Conservation (phyloP, 805 yeast genomes). For the Yarrowia deformans region DNA sequence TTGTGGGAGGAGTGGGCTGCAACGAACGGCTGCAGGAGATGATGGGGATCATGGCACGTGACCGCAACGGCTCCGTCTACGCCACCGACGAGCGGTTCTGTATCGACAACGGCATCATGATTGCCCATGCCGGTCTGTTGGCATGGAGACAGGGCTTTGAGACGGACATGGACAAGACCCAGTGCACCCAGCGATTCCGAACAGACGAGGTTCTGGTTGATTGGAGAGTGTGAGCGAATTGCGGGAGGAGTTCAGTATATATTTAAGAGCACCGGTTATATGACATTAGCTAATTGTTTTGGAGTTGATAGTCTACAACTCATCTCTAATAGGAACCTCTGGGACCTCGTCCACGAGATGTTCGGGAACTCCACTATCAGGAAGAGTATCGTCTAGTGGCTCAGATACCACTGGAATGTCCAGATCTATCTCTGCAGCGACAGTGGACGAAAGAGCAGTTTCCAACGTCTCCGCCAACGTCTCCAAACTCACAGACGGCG, state of each 20-base stretch:
- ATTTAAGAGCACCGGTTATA: neutral
- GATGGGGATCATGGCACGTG: conserved; percentile 95
- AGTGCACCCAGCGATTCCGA: conserved; percentile 91
- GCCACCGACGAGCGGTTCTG: conserved; percentile 98
- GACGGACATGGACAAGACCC: conserved; percentile 68
- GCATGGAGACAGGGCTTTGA: conserved; percentile 81
- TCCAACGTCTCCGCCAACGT: conserved; percentile 4
- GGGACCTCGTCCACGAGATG: too few species aligned
- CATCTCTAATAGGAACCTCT: neutral
- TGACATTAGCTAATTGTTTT: neutral
- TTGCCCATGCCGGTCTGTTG: conserved; percentile 95
- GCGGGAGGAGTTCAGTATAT: neutral
- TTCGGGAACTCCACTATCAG: conserved; percentile 7
- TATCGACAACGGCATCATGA: conserved; percentile 98
- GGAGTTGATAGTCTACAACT: neutral
- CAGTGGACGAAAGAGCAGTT: neutral
- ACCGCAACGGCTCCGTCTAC: conserved; percentile 84
- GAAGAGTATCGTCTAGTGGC: conserved; percentile 27
- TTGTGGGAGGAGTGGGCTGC: conserved; percentile 99
- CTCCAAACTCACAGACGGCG: conserved; percentile 3
- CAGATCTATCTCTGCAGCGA: neutral
- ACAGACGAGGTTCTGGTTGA: conserved; percentile 91
- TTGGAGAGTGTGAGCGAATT: conserved; percentile 67
- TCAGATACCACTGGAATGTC: conserved; percentile 21
- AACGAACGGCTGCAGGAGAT: conserved; percentile 89